Evolutionary conservation across 2,329 filamentous ascomycete genomes (phyloP), one percentile per base, ranked within the genome.

Genomic region (Scortechinia acanthostroma): DNA sequence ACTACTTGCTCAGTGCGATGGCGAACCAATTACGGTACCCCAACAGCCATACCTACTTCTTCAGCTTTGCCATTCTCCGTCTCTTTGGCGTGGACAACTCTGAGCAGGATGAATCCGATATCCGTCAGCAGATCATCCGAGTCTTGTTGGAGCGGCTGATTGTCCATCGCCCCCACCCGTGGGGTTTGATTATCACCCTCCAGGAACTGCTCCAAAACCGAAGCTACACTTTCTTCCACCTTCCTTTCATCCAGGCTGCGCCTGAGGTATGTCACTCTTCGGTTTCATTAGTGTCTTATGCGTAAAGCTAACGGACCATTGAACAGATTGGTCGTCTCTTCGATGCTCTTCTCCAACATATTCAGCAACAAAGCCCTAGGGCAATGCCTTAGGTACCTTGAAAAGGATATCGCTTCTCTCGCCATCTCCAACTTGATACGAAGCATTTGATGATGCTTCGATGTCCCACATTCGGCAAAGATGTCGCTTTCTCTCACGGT

Each of bases 1-100:
- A 95, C 67, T 87, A 88, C 59, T 71, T 98, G 47, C 66, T 97
- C 47, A 82, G 77, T 53, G 88, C 87, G 52, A 88, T 98, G 58
- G 77, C 88, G 47, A 95, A 97, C 62, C 91, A 97, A 65, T 77
- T 98, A 43, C 86, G 93, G 49, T 95, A 86, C 61, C 89, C 91
- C 10, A 95, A 90, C 58, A 82, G 83, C 43, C 83, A 94, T 57
- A 98, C 93, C 13, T 86, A 91, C 57, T 98, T 93, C 68, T 98
- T 95, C 68, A 91, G 83, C 58, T 88, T 90, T 55, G 77, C 86
- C 14, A 72, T 97, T 37, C 74, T 97, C 42, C 82, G 94, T 53
- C 73, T 96, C 30, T 97, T 96, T 62, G 88, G 83, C 17, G 78
- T 80, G 50, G 87, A 93, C 66, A 70, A 75, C 57, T 74, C 65